Base-by-base conservation (phyloP, 306 rosid genomes). In the Corylus heterophylla region DNA sequence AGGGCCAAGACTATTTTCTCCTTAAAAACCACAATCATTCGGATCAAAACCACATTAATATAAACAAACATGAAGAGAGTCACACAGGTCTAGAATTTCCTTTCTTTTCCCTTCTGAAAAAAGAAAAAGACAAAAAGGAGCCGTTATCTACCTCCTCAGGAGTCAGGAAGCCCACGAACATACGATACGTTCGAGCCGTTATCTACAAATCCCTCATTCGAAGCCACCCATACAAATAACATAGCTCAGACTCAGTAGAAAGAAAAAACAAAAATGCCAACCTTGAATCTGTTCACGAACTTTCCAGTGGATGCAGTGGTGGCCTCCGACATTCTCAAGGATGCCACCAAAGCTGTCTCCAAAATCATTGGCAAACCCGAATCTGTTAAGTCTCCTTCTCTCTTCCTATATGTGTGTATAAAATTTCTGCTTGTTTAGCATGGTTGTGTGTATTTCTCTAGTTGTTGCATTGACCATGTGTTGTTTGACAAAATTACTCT, bases 291-390 rank as follows among this genome's bases (percentile, higher is more conserved):
- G 54, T 91, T 84, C 73, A 96, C 98, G 7, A 93, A 93, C 84
- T 44, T 96, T n/a, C 99, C 99, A 0, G 93, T 96, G 7, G 99
- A 93, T 83, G 20, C 92, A 5, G 93, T 93, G 5, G 74, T 89
- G 69, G 94, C 94, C 81, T 90, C 98, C 2, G 99, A 93, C 83
- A 96, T 93, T 70, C 98, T 96, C 84, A 89, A 87, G 54, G 99
- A 96, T 77, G 98, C 98, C 76, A 91, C 99, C 78, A 96, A 90
- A 89, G 94, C 94, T 16, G 93, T 96, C 37, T 86, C 98, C 4
- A 93, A 93, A 73, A 91, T 96, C 80, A 88, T 93, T 27, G 96
- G 97, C 87, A 91, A 93, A 85, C 98, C 99, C 25, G 99, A 96
- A 86, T 90, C 98, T 6, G 98, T 96, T 81, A 78, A 78, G 85